phyloP scores from a whole-genome alignment of 495 filamentous ascomycete genomes.

The Aspergillus bridgeri region DNA sequence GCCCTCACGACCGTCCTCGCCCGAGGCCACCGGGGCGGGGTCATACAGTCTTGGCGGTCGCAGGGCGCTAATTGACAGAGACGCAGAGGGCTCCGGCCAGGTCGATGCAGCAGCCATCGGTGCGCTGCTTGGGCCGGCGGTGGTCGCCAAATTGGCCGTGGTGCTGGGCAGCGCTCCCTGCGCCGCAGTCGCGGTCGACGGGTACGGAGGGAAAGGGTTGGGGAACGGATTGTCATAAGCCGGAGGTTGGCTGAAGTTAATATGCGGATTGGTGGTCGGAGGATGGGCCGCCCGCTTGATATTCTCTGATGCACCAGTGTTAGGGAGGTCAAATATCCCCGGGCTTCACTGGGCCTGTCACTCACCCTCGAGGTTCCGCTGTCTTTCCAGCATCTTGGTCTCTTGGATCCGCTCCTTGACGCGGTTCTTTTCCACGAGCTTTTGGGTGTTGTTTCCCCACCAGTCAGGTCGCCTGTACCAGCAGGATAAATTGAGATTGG shows the following conservation, averaged over 20 bases:
- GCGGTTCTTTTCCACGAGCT: conserved; percentile 77
- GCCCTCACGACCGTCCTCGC: no score
- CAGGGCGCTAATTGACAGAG: no score
- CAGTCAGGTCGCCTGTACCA: conserved; percentile 92
- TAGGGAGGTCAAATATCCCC: background rate
- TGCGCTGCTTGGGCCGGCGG: no score
- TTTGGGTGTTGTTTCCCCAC: conserved; percentile 85
- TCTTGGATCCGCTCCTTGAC: conserved; percentile 94
- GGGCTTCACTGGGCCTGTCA: conserved; percentile 33
- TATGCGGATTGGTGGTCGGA: background rate
- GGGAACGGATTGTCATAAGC: background rate
- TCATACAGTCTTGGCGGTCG: no score
- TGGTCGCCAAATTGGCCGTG: no score
- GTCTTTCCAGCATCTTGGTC: conserved; percentile 85
- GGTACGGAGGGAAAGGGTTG: background rate
- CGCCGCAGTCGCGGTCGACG: background rate
- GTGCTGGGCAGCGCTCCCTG: no score
- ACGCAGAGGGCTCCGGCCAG: no score
- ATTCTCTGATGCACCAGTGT: background rate
- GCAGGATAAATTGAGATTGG: conserved; percentile 74
- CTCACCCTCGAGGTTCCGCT: conserved; percentile 40
- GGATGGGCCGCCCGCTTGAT: background rate
- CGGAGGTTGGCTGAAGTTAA: conserved; percentile 3
- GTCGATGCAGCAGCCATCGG: no score
- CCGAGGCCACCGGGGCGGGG: no score